Base-by-base conservation (phyloP, 345 rosid genomes). In the Populus deltoides region DNA sequence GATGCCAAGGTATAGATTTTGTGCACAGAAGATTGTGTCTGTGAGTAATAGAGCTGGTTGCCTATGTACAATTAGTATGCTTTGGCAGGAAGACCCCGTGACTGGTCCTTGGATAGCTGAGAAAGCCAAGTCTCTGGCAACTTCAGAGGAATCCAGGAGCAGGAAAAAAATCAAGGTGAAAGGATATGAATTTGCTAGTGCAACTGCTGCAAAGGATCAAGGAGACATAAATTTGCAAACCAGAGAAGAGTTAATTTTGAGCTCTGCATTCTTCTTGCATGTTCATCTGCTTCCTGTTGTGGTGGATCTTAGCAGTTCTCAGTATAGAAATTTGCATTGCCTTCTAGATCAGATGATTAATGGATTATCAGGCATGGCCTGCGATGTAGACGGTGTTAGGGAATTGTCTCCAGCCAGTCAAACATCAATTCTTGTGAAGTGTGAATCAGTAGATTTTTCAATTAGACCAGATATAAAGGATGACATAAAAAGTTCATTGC, bases 161-260 rank as follows among this genome's bases (percentile, higher is more conserved):
- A 85, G 84, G 82, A 77, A 73, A 81, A 85, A 90, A 75, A 81
- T 74, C 72, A 73, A 63, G 55, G 90, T 86, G 29, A 86, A 83
- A 75, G 93, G 93, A 75, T 84, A 82, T 77, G 97, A 92, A 75
- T 96, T 91, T 87, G 92, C 92, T 27, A 81, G 92, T 63, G 91
- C 83, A 55, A 87, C 93, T 77, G 82, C 88, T 67, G 76, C 85
- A 77, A 88, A 86, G 69, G 86, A 86, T 86, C 78, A 78, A 82
- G 97, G 88, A 72, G 92, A 87, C 78, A 79, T 63, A 63, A 82
- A 80, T 84, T 85, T 89, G 74, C 90, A 70, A 81, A 86, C 83
- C 70, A 90, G 87, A 71, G 87, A 82, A 70, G 93, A 91, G 76
- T 89, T 96, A 45, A 70, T 91, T 78, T 53, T 86, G 83, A 90